Evolutionary conservation across 805 yeast genomes (phyloP).

Genomic region (Citeromyces matritensis): DNA sequence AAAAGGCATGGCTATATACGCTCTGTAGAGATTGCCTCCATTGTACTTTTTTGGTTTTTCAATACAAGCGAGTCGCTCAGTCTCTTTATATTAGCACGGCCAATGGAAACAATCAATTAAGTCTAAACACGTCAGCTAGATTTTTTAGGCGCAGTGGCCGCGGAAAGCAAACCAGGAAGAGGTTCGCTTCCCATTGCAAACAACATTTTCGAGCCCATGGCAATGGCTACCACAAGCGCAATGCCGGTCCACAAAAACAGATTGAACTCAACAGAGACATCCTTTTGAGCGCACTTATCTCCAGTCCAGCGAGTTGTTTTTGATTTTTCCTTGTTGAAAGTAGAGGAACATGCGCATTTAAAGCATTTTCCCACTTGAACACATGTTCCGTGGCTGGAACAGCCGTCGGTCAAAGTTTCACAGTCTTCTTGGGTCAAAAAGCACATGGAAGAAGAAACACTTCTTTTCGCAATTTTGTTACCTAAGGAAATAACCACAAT

Average conservation of each 20-base stretch:
- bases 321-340: conserved; percentile 21
- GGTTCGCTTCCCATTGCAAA: conserved; percentile 40
- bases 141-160: conserved; percentile 33
- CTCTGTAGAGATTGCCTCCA: too few relatives aligned
- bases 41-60: too few relatives aligned
- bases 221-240: conserved; percentile 27
- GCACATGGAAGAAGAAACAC: conserved; percentile 10
- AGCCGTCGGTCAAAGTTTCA: conserved; percentile 25
- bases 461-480: too few relatives aligned
- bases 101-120: too few relatives aligned
- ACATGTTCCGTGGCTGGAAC: conserved; percentile 42
- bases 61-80: too few relatives aligned
- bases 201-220: conserved; percentile 36
- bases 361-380: conserved; percentile 25
- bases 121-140: conserved; percentile 7
- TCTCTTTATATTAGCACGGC: too few relatives aligned
- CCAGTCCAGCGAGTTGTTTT: conserved; percentile 43
- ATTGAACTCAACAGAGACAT: conserved; percentile 50
- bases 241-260: conserved; percentile 55
- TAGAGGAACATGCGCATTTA: conserved; percentile 34
- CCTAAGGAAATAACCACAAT: too few relatives aligned
- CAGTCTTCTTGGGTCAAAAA: conserved; percentile 31
- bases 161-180: conserved; percentile 54
- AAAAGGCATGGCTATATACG: too few relatives aligned
- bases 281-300: conserved; percentile 48